These are phyloP conservation scores for Candida gorgasii DNA, from an alignment of 805 yeast species.

Conservation along the genomic window DNA sequence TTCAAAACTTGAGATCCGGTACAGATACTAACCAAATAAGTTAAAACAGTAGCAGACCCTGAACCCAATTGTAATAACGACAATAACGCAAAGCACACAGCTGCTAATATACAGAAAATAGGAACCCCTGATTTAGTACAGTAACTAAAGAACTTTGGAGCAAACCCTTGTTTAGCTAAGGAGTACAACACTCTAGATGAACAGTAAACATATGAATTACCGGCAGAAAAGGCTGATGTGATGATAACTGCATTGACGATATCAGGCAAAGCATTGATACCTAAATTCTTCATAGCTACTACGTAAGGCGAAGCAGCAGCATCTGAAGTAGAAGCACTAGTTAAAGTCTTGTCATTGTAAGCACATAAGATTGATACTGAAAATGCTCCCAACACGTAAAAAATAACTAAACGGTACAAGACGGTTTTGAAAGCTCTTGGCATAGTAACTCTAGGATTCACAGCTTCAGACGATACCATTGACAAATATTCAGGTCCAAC, in stretches of 20 bases:
- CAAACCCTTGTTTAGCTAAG: conserved; percentile 22
- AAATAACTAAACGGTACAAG: conserved; percentile 44
- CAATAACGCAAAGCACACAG: conserved; percentile 27
- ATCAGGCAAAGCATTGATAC: conserved; percentile 29
- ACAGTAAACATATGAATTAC: conserved; percentile 22
- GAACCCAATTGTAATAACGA: conserved; percentile 31
- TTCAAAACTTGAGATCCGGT: conserved; percentile 50
- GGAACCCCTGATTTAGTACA: conserved; percentile 21
- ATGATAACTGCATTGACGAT: conserved; percentile 34
- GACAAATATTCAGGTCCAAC: conserved; percentile 48
- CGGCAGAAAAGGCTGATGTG: conserved; percentile 29
- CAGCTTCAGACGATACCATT: conserved; percentile 46
- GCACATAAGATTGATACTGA: conserved; percentile 41
- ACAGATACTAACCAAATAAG: conserved; percentile 48
- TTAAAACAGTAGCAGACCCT: conserved; percentile 37
- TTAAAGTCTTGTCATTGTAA: conserved; percentile 31
- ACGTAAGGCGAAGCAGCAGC: conserved; percentile 33
- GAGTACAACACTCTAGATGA: conserved; percentile 22
- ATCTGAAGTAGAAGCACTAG: conserved; percentile 24
- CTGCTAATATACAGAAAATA: conserved; percentile 29
- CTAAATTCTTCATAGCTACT: conserved; percentile 28
- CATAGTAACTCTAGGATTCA: conserved; percentile 42
- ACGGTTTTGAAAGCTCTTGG: conserved; percentile 44
- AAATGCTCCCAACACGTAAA: conserved; percentile 46
- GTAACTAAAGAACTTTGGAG: conserved; percentile 19